phyloP scores from a whole-genome alignment of 2,329 filamentous ascomycete genomes.

The Pestalotiopsis sp. region DNA sequence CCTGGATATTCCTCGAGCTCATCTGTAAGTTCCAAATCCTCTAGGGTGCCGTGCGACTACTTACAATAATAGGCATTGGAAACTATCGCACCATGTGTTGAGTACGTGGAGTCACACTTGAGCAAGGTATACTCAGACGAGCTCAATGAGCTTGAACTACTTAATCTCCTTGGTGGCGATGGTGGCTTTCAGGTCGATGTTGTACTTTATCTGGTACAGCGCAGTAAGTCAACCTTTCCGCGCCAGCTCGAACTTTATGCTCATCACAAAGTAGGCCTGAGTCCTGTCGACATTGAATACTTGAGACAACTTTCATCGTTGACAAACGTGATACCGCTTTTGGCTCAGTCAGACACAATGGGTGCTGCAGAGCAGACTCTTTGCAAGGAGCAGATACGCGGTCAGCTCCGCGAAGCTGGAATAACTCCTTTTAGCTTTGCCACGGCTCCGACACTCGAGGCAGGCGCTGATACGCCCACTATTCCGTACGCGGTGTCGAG shows the following conservation, averaged over 20 bases:
- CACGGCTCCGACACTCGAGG: slow-evolving; percentile 24
- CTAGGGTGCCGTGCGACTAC: background rate
- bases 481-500: slow-evolving; percentile 79
- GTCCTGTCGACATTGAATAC: slow-evolving; percentile 69
- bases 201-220: slow-evolving; percentile 78
- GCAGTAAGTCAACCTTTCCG: slow-evolving; percentile 55
- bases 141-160: slow-evolving; percentile 73
- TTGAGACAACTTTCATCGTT: slow-evolving; percentile 70
- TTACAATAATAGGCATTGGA: slow-evolving; percentile 44
- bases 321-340: slow-evolving; percentile 83
- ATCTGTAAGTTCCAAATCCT: slow-evolving; percentile 45
- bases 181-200: slow-evolving; percentile 85
- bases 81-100: slow-evolving; percentile 60
- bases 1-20: slow-evolving; percentile 61
- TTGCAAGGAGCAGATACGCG: slow-evolving; percentile 62
- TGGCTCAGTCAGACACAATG: slow-evolving; percentile 76
- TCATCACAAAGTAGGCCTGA: slow-evolving; percentile 47
- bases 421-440: slow-evolving; percentile 71
- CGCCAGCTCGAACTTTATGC: background rate
- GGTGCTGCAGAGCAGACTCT: slow-evolving; percentile 56
- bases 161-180: slow-evolving; percentile 77
- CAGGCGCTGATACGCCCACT: slow-evolving; percentile 21
- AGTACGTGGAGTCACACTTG: slow-evolving; percentile 75
- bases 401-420: slow-evolving; percentile 57
- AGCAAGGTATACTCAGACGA: slow-evolving; percentile 63